A percentile compares a stretch with the other conserved stretches of the same genome.
Evolutionary conservation across 2,329 filamentous ascomycete species (phyloP).

Genomic region (Pestalotiopsis sp.): DNA sequence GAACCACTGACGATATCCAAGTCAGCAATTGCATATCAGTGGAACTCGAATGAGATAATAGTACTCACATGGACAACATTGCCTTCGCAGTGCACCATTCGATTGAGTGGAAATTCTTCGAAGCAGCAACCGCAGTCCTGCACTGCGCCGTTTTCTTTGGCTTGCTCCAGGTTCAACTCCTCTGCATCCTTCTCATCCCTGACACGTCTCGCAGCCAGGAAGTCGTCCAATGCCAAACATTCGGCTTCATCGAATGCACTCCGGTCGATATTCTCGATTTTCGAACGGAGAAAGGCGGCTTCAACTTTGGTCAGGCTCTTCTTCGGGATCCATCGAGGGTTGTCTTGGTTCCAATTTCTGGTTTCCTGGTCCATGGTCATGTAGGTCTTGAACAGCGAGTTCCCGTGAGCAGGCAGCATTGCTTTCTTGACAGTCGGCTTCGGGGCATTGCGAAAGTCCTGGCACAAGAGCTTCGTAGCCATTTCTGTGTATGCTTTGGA

Average conservation of each 20-base stretch:
- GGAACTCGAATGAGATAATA: background rate
- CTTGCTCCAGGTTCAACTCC: constrained; percentile 39
- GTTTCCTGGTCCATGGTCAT: constrained; percentile 32
- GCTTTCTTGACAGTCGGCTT: constrained; percentile 26
- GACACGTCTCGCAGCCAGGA: constrained; percentile 37
- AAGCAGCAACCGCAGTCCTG: constrained; percentile 77
- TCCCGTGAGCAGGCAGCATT: constrained; percentile 24
- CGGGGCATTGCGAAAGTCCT: constrained; percentile 36
- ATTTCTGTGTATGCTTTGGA: constrained; percentile 20
- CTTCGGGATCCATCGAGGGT: constrained; percentile 31
- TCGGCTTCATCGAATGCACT: constrained; percentile 19
- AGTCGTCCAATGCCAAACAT: constrained; percentile 40
- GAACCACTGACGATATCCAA: constrained; percentile 52
- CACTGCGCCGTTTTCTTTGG: constrained; percentile 52
- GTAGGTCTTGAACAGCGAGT: constrained; percentile 38
- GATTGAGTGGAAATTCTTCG: constrained; percentile 64
- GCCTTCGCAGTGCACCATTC: constrained; percentile 69
- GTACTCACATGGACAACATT: constrained; percentile 47
- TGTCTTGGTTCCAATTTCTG: constrained; percentile 21
- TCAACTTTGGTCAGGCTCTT: constrained; percentile 23
- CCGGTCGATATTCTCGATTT: constrained; percentile 20
- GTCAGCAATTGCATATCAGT: background rate
- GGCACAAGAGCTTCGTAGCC: constrained; percentile 31
- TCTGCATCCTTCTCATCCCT: constrained; percentile 28
- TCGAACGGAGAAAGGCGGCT: constrained; percentile 20